phyloP scores from a whole-genome alignment of 1,139 yeast species.

The Debaryomyces udenii region DNA sequence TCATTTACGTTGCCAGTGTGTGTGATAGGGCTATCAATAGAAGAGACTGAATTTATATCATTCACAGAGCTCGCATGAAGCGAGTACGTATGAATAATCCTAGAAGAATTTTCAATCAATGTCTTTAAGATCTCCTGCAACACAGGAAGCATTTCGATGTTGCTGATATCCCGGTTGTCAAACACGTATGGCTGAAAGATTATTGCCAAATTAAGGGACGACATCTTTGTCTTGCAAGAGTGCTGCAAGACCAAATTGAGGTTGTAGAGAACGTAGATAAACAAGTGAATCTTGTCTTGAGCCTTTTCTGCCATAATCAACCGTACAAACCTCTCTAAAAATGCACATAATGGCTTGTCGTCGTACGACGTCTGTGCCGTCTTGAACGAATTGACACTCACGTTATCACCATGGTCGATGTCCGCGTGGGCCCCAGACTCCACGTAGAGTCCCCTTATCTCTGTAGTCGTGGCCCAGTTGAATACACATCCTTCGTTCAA shows the following conservation, averaged over 20 bases:
- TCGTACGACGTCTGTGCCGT: constrained; percentile 12
- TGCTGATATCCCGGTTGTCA: constrained; percentile 8
- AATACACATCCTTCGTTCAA: constrained; percentile 15
- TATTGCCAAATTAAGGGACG: constrained; percentile 12
- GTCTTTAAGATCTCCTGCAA: constrained; percentile 12
- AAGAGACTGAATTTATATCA: constrained; percentile 9
- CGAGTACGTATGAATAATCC: constrained; percentile 7
- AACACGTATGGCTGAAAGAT: constrained; percentile 14
- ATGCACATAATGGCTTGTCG: constrained; percentile 6
- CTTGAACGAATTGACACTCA: constrained; percentile 10
- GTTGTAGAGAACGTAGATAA: constrained; percentile 11
- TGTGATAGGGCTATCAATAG: constrained; percentile 10
- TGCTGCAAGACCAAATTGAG: constrained; percentile 9
- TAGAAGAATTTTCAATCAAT: constrained; percentile 8
- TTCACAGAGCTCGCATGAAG: neutral
- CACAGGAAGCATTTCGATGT: constrained; percentile 7
- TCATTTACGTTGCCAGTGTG: constrained; percentile 6
- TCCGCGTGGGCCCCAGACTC: constrained; percentile 2
- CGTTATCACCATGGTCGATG: constrained; percentile 1
- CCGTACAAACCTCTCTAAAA: constrained; percentile 8
- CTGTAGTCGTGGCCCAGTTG: constrained; percentile 17
- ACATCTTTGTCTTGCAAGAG: constrained; percentile 12
- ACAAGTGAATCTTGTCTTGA: constrained; percentile 9
- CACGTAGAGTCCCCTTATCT: constrained; percentile 12
- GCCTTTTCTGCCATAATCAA: constrained; percentile 8